phyloP scores from a whole-genome alignment of 108 stramenopile genomes.

The Fragilaria crotonensis region DNA sequence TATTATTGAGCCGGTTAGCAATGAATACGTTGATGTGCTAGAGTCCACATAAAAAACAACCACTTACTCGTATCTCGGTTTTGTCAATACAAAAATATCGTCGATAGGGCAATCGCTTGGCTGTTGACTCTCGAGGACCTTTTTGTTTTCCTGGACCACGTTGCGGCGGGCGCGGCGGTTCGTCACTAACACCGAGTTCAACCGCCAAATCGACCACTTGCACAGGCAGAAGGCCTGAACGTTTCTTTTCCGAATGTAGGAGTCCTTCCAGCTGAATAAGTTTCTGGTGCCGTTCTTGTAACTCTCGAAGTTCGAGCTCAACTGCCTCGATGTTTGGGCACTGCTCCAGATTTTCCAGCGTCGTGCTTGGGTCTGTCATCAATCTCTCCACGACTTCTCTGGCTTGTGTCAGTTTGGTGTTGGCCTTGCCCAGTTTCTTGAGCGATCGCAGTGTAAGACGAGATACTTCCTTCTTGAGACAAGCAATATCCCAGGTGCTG shows the following conservation, averaged over 20 bases:
- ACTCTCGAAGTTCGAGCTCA: slow-evolving; percentile 43
- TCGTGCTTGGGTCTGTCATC: slow-evolving; percentile 25
- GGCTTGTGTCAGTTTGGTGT: slow-evolving; percentile 42
- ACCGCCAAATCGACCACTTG: slow-evolving; percentile 42
- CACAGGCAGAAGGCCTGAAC: slow-evolving; percentile 26
- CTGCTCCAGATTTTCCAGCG: slow-evolving; percentile 53
- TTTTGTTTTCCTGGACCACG: slow-evolving; percentile 44
- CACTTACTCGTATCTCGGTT: slow-evolving; percentile 66
- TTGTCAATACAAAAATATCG: slow-evolving; percentile 51
- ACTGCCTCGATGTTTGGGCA: slow-evolving; percentile 56
- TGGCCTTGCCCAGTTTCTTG: slow-evolving; percentile 80
- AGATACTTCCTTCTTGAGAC: slow-evolving; percentile 60
- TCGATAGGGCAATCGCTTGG: slow-evolving; percentile 59
- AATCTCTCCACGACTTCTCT: slow-evolving; percentile 42
- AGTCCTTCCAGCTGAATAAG: slow-evolving; percentile 61
- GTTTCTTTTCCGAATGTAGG: slow-evolving; percentile 27
- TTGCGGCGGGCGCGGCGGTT: slow-evolving; percentile 19
- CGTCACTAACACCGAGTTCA: slow-evolving; percentile 57
- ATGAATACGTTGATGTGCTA: no score
- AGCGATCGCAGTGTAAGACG: slow-evolving; percentile 55
- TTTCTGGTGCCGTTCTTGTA: slow-evolving; percentile 40
- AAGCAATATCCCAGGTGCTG: slow-evolving; percentile 39
- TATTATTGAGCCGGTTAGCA: no score
- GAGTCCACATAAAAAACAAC: background rate
- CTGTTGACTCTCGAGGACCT: slow-evolving; percentile 31